Conservation (phyloP, 1,284 basidiomycete species). For the Clitocybe nebularis region DNA sequence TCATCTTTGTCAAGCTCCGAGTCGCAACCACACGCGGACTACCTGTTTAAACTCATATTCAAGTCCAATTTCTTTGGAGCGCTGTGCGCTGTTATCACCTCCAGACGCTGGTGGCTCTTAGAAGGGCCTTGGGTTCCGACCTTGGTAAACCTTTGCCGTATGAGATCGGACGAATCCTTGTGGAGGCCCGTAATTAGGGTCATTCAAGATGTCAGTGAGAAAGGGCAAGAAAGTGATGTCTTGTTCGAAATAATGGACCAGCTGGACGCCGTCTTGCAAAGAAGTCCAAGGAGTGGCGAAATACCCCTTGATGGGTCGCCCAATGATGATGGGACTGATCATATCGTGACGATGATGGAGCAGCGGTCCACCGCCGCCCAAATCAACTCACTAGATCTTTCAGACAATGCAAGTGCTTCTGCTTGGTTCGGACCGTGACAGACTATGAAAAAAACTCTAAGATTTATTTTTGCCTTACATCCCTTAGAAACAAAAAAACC, state of each 20-base stretch:
- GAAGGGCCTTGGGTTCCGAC: constrained; percentile 14
- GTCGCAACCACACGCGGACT: no score
- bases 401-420: neutral
- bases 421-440: constrained; percentile 6
- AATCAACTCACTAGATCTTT: neutral
- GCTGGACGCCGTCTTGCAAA: constrained; percentile 8
- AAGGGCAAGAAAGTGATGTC: constrained; percentile 8
- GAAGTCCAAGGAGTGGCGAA: neutral
- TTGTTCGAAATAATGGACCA: constrained; percentile 11
- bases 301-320: neutral
- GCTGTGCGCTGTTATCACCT: constrained; percentile 7
- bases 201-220: constrained; percentile 8
- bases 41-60: constrained; percentile 13
- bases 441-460: no score
- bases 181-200: constrained; percentile 14
- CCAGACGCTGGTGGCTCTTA: constrained; percentile 14
- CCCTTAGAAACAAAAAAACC: no score
- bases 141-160: constrained; percentile 10
- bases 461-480: no score
- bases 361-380: constrained; percentile 7
- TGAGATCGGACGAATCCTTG: constrained; percentile 10
- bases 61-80: constrained; percentile 14
- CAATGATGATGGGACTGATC: constrained; percentile 1
- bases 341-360: constrained; percentile 10
- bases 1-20: no score